These are phyloP conservation scores for Calonectria honghensis DNA, from an alignment of 2,329 filamentous ascomycete genomes.

Conservation along the genomic window DNA sequence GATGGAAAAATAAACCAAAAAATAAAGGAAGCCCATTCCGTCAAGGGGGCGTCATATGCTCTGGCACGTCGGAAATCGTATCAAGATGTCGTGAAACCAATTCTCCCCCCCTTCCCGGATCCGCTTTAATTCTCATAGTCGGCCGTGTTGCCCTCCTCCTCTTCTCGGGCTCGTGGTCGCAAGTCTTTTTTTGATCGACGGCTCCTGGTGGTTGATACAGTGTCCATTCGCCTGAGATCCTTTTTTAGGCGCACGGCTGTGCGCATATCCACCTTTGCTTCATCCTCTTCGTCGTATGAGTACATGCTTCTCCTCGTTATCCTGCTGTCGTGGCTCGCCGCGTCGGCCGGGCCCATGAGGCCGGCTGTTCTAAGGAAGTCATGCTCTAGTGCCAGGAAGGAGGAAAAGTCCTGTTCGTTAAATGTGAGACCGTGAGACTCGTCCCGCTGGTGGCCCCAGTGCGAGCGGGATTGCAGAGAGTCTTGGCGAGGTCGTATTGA, in stretches of 20 bases:
- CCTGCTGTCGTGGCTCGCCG: constrained; percentile 44
- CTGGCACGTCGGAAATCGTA: constrained; percentile 23
- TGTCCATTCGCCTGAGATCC: constrained; percentile 45
- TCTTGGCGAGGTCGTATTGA: constrained; percentile 4
- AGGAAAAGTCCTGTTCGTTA: constrained; percentile 44
- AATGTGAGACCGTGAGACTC: constrained; percentile 40
- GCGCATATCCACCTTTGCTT: constrained; percentile 50
- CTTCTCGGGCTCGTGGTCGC: constrained; percentile 15
- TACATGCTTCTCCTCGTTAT: constrained; percentile 47
- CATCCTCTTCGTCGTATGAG: constrained; percentile 50
- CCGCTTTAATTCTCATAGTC: constrained; percentile 48
- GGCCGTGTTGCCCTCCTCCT: constrained; percentile 47
- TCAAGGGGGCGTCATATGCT: constrained; percentile 24
- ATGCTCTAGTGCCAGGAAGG: constrained; percentile 45
- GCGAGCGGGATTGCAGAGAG: background rate
- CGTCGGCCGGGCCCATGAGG: constrained; percentile 45
- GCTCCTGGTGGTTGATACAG: constrained; percentile 23
- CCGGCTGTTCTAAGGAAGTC: constrained; percentile 41
- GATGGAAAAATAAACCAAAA: background rate
- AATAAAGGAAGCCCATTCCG: constrained; percentile 16
- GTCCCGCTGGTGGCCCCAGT: constrained; percentile 23
- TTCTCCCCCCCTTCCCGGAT: constrained; percentile 37
- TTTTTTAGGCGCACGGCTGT: constrained; percentile 49
- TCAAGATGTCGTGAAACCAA: constrained; percentile 35
- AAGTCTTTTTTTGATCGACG: constrained; percentile 29